Base-by-base conservation (phyloP, 2,329 filamentous ascomycete genomes). In the Podosphaera aphanis region DNA sequence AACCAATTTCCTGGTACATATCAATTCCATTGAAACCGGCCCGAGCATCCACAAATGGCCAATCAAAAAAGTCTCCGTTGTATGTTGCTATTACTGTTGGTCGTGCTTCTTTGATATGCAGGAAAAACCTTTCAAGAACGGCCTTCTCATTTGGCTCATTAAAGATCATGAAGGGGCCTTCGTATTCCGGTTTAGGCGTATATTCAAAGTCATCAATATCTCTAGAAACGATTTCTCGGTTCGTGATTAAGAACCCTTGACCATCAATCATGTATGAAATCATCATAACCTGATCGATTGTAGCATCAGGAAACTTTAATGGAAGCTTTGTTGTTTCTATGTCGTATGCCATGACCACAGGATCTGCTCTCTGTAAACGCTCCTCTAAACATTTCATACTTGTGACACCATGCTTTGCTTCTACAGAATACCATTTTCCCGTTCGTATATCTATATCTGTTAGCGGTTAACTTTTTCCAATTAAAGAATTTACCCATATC, bases 61-160 rank as follows among this genome's bases (percentile, higher is more conserved):
- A 98, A 78, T 98, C 90, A 77, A 98, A 98, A 61, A 98, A 98
- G 66, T 98, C 90, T 66, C 90, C 90, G 83, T 98, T 98, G 70
- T 98, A 98, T n/a, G 90, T 98, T 31, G 92, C 88, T 60, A 98
- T 98, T 47, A 98, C 88, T 0, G 86, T 95, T 0, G 90, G 90
- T 49, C 81, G 75, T 0, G 85, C 84, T 60, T 93, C 84, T 57
- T 98, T 95, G 62, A 98, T 81, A 61, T 94, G 90, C 36, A 83
- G 69, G 57, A 98, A 95, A 64, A 98, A 98, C 15, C 90, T 71
- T 58, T 95, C 88, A 19, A 98, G 68, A 2, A 93, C 60, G 0
- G 70, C 73, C 61, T 90, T 90, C 62, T 98, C 90, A 57, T 95
- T 79, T 1, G 85, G 82, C 60, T 98, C 92, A 60, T 98, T 98